Conservation (phyloP, 148 eudicot species). For the Persicaria maculosa region DNA sequence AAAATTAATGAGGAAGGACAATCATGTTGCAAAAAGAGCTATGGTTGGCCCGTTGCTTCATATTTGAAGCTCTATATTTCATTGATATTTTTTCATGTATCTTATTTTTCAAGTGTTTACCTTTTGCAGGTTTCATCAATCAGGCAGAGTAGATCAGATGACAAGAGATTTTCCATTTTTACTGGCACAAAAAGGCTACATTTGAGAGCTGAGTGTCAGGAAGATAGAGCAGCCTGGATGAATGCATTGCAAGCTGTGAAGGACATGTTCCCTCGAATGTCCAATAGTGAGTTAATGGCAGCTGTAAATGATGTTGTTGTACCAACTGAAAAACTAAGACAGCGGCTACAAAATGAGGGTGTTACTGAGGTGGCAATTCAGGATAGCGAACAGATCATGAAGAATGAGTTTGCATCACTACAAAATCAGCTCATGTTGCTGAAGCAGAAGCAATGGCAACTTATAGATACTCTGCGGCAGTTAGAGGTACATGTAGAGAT, state of each 20-base stretch:
- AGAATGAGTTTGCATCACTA: slow-evolving; percentile 51
- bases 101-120: neutral
- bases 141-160: slow-evolving; percentile 87
- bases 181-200: slow-evolving; percentile 93
- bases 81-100: neutral
- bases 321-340: slow-evolving; percentile 68
- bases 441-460: slow-evolving; percentile 73
- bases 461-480: slow-evolving; percentile 61
- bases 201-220: slow-evolving; percentile 69
- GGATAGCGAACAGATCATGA: slow-evolving; percentile 75
- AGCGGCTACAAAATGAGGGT: slow-evolving; percentile 62
- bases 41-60: neutral
- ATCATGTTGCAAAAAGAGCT: no score
- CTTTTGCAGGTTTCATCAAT: slow-evolving; percentile 61
- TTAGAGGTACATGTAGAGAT: slow-evolving; percentile 68
- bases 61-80: neutral
- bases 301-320: slow-evolving; percentile 31
- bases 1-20: no score
- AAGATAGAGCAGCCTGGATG: slow-evolving; percentile 71
- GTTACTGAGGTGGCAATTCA: slow-evolving; percentile 59
- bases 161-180: slow-evolving; percentile 79
- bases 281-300: slow-evolving; percentile 47
- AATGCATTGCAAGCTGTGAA: slow-evolving; percentile 82
- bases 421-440: slow-evolving; percentile 70
- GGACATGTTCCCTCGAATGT: slow-evolving; percentile 86